Evolutionary conservation across 768 basidiomycete species (phyloP).

Genomic region (Leccinum ochraceum): DNA sequence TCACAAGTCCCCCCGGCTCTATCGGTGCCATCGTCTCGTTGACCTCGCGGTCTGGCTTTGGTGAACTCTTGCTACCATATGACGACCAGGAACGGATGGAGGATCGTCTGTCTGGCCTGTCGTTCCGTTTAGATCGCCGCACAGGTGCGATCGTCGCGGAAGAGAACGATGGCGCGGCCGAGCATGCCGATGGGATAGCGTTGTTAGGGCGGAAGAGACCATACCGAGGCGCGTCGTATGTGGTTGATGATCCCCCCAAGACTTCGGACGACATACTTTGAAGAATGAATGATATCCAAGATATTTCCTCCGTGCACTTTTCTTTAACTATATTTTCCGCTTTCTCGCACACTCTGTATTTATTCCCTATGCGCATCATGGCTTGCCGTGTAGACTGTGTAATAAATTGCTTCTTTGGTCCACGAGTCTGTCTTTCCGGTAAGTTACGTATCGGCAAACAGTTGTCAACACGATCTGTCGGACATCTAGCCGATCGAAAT

Average conservation of each 20-base stretch:
- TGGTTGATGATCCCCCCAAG: constrained; percentile 12
- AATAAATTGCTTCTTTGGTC: neutral
- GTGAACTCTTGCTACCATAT: constrained; percentile 59
- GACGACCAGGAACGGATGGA: constrained; percentile 49
- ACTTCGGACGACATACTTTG: neutral
- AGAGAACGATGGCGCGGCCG: constrained; percentile 33
- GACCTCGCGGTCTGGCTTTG: constrained; percentile 62
- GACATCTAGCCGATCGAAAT: constrained; percentile 7
- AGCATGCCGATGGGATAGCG: constrained; percentile 14
- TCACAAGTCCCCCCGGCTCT: constrained; percentile 58
- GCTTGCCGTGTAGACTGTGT: neutral
- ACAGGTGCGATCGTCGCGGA: constrained; percentile 67
- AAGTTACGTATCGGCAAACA: constrained; percentile 19
- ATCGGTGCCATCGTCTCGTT: constrained; percentile 58
- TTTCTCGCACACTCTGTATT: no score
- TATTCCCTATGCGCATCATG: neutral
- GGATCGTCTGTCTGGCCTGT: constrained; percentile 49
- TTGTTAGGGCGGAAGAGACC: constrained; percentile 15
- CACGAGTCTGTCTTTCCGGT: no score
- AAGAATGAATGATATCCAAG: neutral
- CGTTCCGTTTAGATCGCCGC: constrained; percentile 54
- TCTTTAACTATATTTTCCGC: neutral
- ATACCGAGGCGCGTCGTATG: constrained; percentile 2
- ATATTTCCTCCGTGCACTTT: neutral
- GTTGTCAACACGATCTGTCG: constrained; percentile 19